Evolutionary conservation across 2,329 filamentous ascomycete species (phyloP), one percentile per base, ranked within the genome.

Genomic region (Tolypocladium album): DNA sequence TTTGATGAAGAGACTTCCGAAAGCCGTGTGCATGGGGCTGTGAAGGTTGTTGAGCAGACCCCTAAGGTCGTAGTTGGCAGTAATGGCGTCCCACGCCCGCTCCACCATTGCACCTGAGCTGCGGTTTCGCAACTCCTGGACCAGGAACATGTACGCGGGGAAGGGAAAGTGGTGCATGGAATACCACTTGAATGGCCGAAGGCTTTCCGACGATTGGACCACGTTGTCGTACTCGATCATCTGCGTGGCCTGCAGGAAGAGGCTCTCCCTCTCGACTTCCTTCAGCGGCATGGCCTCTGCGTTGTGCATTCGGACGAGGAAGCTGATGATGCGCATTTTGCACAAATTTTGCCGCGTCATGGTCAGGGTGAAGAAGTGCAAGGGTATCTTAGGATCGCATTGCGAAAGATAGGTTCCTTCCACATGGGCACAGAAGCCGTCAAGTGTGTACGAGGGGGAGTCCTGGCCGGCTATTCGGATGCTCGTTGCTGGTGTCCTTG

Each of bases 181-280:
- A 66, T 82, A 86, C 83, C 83, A 86, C 57, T 74, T 75, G 64
- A 82, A 86, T 2, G 79, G 76, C 20, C 76, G 76, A 4, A 86
- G 71, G 56, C 71, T 76, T 20, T 82, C 77, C 7, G 78, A 76
- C 1, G 75, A 75, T 62, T 84, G 80, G 27, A 85, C 77, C 42
- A 80, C 66, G 61, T 82, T 83, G 69, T 86, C 83, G 62, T 82
- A 82, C 68, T 85, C 83, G 34, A 86, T 73, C 77, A 84, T 83
- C 62, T 78, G 75, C 47, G 82, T 80, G 15, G 82, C 81, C 61
- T 83, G 78, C 39, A 79, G 67, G 64, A 84, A 81, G 42, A 84
- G 75, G 7, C 69, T 73, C 53, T 85, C 80, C 24, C 80, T 78
- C 65, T 85, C 80, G 3, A 71, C 63, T 2, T 77, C 71, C 57